Conservation (phyloP, 352 stramenopile genomes). For the Phytophthora ohioensis region DNA sequence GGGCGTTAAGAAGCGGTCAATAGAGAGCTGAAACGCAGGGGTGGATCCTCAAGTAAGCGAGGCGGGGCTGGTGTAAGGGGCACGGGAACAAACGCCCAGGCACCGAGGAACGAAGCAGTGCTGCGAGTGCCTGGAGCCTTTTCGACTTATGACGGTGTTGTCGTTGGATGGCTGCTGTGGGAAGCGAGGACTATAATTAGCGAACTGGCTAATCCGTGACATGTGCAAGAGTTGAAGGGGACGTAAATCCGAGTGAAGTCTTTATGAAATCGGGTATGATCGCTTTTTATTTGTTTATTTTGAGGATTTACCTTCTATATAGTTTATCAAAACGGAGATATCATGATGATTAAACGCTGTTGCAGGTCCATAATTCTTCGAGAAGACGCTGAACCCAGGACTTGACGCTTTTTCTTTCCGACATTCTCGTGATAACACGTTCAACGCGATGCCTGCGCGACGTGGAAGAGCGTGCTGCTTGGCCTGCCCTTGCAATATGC, state of each 20-base stretch:
- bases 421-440: slow-evolving; percentile 18
- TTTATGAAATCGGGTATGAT: too few species aligned
- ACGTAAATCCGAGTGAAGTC: too few species aligned
- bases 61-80: background rate
- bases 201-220: slow-evolving; percentile 3
- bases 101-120: background rate
- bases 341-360: background rate
- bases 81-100: background rate
- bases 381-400: background rate
- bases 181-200: slow-evolving; percentile 3
- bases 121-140: slow-evolving; percentile 18
- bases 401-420: slow-evolving; percentile 1
- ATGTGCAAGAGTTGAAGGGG: background rate
- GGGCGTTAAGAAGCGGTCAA: background rate
- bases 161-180: background rate
- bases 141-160: slow-evolving; percentile 29
- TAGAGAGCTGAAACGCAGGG: background rate
- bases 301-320: too few species aligned
- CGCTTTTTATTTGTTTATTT: too few species aligned
- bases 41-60: background rate
- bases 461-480: slow-evolving; percentile 31
- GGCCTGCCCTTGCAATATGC: slow-evolving; percentile 17
- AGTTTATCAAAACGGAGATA: background rate
- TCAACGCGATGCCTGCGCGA: slow-evolving; percentile 10
- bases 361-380: background rate